Conservation (phyloP, 495 filamentous ascomycete species). For the Aspergillus biplanus region DNA sequence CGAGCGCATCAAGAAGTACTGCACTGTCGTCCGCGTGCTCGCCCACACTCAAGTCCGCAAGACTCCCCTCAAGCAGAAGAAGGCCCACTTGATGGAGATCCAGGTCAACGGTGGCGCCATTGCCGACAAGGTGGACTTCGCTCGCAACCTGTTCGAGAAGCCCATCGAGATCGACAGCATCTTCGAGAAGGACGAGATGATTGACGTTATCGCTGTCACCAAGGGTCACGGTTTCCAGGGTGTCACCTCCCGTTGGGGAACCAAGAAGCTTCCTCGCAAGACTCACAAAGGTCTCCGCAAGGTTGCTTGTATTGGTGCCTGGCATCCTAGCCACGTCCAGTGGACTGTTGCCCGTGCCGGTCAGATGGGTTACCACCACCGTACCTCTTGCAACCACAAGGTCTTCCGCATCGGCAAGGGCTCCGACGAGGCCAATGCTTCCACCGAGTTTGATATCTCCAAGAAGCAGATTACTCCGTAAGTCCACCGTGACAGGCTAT, state of each 20-base stretch:
- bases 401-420: constrained; percentile 97
- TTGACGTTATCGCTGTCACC: constrained; percentile 99
- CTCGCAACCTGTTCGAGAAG: constrained; percentile 96
- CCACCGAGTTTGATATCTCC: constrained; percentile 93
- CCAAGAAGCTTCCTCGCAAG: constrained; percentile 99
- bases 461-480: constrained; percentile 99
- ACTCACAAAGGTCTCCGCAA: constrained; percentile 99
- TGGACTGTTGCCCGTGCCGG: constrained; percentile 99
- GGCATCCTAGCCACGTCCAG: constrained; percentile 99
- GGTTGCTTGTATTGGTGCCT: constrained; percentile 99
- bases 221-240: constrained; percentile 98
- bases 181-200: constrained; percentile 99
- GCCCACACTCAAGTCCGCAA: constrained; percentile 99
- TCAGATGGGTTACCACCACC: constrained; percentile 99
- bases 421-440: constrained; percentile 83
- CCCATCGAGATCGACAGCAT: constrained; percentile 87
- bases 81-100: constrained; percentile 99
- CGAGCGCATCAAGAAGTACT: constrained; percentile 99
- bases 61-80: constrained; percentile 99
- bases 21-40: constrained; percentile 98
- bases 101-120: constrained; percentile 98
- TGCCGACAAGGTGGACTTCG: constrained; percentile 95
- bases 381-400: constrained; percentile 99
- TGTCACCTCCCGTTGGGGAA: constrained; percentile 98
- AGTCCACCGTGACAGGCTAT: constrained; percentile 58